These are phyloP conservation scores for Syzygium grande DNA, from an alignment of 345 rosid genomes.

Conservation along the genomic window DNA sequence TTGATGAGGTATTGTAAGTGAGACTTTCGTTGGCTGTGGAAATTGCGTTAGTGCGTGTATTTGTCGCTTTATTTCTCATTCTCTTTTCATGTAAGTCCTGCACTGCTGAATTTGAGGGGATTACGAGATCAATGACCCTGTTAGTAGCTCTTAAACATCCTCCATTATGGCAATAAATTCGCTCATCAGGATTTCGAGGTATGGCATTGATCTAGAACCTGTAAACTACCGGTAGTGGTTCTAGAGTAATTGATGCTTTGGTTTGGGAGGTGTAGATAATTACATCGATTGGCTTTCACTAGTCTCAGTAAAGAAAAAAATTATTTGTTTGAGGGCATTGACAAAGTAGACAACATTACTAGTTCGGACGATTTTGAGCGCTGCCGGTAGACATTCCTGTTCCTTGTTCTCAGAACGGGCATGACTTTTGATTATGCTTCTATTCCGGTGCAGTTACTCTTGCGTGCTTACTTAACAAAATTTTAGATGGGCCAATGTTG, in stretches of 20 bases:
- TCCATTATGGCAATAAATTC: not conserved
- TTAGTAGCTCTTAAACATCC: not conserved
- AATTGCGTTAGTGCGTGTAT: not conserved
- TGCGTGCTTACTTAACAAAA: not conserved
- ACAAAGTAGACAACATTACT: not conserved
- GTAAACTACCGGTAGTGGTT: not conserved
- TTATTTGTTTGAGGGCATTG: not conserved
- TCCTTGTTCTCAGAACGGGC: not conserved
- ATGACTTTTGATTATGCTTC: not conserved
- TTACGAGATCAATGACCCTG: not conserved
- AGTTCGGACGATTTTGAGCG: not conserved
- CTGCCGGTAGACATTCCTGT: not conserved
- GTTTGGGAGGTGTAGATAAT: not conserved
- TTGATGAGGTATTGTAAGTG: slow-evolving; percentile 52
- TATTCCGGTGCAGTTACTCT: not conserved
- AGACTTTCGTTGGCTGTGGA: too few species aligned
- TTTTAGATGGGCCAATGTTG: not conserved
- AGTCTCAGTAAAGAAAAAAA: not conserved
- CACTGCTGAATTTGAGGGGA: not conserved
- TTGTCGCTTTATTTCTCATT: not conserved
- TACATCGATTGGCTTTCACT: not conserved
- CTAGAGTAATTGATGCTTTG: not conserved
- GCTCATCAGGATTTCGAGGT: not conserved
- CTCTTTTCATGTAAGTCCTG: not conserved
- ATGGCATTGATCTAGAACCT: not conserved